These are phyloP conservation scores for Aspergillus eucalypticola DNA, from an alignment of 2,329 filamentous ascomycete genomes.

Conservation along the genomic window DNA sequence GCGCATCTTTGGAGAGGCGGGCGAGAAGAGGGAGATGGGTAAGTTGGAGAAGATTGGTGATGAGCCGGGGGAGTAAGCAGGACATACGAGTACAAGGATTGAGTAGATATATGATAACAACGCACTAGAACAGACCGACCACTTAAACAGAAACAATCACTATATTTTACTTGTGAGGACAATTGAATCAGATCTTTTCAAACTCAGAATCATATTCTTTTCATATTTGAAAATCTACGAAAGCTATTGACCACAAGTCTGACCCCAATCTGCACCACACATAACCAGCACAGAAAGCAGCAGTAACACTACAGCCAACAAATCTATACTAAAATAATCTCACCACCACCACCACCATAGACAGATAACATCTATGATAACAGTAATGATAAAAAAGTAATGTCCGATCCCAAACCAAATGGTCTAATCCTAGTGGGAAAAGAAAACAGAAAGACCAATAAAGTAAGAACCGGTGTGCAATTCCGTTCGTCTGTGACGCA, in stretches of 20 bases:
- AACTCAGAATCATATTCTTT: too few species aligned
- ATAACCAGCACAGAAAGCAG: neutral
- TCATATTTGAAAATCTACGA: too few species aligned
- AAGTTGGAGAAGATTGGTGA: slow-evolving; percentile 94
- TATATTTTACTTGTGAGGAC: too few species aligned
- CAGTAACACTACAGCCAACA: neutral
- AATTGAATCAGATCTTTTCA: too few species aligned
- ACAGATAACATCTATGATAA: slow-evolving; percentile 7
- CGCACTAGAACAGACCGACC: neutral
- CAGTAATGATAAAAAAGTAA: slow-evolving; percentile 9
- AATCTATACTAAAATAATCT: neutral
- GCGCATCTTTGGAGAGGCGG: slow-evolving; percentile 78
- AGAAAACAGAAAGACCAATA: slow-evolving; percentile 48
- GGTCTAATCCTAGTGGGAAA: slow-evolving; percentile 46
- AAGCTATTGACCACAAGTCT: neutral
- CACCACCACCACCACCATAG: neutral
- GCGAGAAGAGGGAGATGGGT: slow-evolving; percentile 89
- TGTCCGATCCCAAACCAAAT: slow-evolving; percentile 61
- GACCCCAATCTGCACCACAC: neutral
- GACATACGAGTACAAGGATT: neutral
- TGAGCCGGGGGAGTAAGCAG: slow-evolving; percentile 60
- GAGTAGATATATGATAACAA: neutral
- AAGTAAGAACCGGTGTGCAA: slow-evolving; percentile 67
- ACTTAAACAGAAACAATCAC: too few species aligned
- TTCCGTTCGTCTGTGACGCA: slow-evolving; percentile 76